These are phyloP conservation scores for Alternaria metachromatica DNA, from an alignment of 2,329 filamentous ascomycete species.

Conservation along the genomic window DNA sequence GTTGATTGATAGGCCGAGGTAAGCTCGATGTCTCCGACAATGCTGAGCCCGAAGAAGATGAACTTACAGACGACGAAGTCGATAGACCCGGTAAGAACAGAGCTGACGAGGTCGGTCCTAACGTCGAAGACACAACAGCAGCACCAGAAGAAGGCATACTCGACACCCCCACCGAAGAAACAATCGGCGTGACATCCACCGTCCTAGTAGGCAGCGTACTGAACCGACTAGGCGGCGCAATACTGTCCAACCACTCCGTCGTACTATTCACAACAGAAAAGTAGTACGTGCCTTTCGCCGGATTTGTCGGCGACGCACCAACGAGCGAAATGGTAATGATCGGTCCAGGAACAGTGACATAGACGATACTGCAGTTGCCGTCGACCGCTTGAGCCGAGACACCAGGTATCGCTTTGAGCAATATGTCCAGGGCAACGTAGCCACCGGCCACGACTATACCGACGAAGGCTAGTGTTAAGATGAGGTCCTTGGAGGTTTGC, in stretches of 20 bases:
- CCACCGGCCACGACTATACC: constrained; percentile 14
- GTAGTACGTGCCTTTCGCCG: constrained; percentile 41
- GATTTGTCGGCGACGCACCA: constrained; percentile 27
- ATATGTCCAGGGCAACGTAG: constrained; percentile 30
- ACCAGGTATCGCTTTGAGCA: constrained; percentile 25
- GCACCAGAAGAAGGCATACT: not conserved
- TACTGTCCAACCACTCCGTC: constrained; percentile 40
- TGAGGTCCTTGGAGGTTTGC: constrained; percentile 17
- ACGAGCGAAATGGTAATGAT: constrained; percentile 45
- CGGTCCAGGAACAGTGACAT: constrained; percentile 42
- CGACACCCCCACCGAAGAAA: constrained; percentile 3
- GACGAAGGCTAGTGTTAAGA: constrained; percentile 19
- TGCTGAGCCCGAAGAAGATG: not conserved
- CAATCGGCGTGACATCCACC: not conserved
- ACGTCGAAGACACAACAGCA: not conserved
- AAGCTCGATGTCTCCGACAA: not conserved
- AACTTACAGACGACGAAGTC: not conserved
- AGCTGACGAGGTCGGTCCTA: not conserved
- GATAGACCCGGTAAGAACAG: not conserved
- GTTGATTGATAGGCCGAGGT: constrained; percentile 2
- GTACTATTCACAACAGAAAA: constrained; percentile 43
- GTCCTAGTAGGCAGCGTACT: constrained; percentile 15
- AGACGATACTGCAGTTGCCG: constrained; percentile 40
- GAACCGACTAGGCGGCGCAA: constrained; percentile 34
- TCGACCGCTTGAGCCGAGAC: constrained; percentile 34